Conservation (phyloP, 2,329 filamentous ascomycete species). For the Cryoendolithus antarcticus region DNA sequence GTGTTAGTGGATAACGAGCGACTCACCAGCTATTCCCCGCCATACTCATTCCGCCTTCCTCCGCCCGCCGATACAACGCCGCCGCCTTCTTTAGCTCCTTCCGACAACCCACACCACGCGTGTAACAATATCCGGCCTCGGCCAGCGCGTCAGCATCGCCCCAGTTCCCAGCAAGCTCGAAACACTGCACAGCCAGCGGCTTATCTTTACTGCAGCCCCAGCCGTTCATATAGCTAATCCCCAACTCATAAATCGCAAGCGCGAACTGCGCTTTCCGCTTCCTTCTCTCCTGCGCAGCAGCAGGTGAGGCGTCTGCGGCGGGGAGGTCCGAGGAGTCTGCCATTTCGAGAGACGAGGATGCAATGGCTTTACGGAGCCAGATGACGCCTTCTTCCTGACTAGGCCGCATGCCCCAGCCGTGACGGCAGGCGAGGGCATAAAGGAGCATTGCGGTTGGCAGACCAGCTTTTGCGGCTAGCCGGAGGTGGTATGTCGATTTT, state of each 20-base stretch:
- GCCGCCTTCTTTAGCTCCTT: slow-evolving; percentile 94
- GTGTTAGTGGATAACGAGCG: too few relatives aligned
- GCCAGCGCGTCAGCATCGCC: slow-evolving; percentile 88
- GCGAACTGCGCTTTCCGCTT: slow-evolving; percentile 87
- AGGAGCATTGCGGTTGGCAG: slow-evolving; percentile 91
- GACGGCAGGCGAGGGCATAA: slow-evolving; percentile 86
- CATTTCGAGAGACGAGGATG: slow-evolving; percentile 43
- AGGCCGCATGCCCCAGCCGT: slow-evolving; percentile 94
- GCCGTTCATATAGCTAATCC: slow-evolving; percentile 93
- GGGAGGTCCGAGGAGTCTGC: slow-evolving; percentile 32
- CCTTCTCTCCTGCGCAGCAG: slow-evolving; percentile 49
- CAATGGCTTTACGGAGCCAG: slow-evolving; percentile 86
- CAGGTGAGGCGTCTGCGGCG: slow-evolving; percentile 38
- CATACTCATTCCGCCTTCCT: slow-evolving; percentile 92
- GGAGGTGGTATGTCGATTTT: slow-evolving; percentile 91
- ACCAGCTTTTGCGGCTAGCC: slow-evolving; percentile 73
- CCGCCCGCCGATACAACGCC: slow-evolving; percentile 78
- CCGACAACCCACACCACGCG: slow-evolving; percentile 83
- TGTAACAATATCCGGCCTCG: slow-evolving; percentile 93
- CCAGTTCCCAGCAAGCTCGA: slow-evolving; percentile 93
- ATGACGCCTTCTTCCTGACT: slow-evolving; percentile 82
- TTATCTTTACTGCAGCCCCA: slow-evolving; percentile 97
- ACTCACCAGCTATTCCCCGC: slow-evolving; percentile 94
- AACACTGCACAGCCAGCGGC: slow-evolving; percentile 73
- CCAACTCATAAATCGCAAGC: slow-evolving; percentile 88